These are phyloP conservation scores for Guillardia theta DNA, from an alignment of 78 protist genomes.

Conservation along the genomic window DNA sequence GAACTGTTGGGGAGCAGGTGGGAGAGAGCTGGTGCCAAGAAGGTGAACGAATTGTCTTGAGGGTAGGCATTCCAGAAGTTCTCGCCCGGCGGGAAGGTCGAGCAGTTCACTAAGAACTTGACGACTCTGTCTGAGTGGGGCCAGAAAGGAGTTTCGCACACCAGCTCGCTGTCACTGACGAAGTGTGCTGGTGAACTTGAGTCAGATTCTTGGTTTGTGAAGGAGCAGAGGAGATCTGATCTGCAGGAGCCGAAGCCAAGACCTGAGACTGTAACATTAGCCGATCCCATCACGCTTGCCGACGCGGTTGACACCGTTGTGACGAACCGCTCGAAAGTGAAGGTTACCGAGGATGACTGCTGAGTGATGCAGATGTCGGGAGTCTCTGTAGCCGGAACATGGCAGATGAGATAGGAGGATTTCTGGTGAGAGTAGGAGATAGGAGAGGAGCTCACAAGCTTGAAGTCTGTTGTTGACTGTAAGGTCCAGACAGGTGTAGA, in stretches of 20 bases:
- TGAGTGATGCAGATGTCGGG: background rate
- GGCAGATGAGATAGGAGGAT: background rate
- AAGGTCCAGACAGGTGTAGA: background rate
- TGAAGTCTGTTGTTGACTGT: background rate
- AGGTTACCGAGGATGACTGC: background rate
- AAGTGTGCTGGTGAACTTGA: background rate
- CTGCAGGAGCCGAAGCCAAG: background rate
- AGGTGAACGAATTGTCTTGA: background rate
- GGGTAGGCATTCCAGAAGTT: too few species aligned
- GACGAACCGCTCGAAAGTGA: background rate
- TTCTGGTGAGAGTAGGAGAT: background rate
- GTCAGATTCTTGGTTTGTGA: background rate
- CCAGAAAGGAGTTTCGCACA: background rate
- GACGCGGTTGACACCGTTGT: background rate
- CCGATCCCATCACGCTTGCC: background rate
- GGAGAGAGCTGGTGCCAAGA: background rate
- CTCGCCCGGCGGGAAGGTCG: too few species aligned
- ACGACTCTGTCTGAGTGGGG: background rate
- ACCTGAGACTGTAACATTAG: background rate
- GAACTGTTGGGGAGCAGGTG: background rate
- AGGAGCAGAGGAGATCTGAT: background rate
- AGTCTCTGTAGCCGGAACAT: background rate
- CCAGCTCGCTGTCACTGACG: background rate
- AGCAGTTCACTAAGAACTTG: too few species aligned
- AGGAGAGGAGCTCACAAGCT: background rate